phyloP scores from a whole-genome alignment of 305 asterid species.

The Plantago coronopus region DNA sequence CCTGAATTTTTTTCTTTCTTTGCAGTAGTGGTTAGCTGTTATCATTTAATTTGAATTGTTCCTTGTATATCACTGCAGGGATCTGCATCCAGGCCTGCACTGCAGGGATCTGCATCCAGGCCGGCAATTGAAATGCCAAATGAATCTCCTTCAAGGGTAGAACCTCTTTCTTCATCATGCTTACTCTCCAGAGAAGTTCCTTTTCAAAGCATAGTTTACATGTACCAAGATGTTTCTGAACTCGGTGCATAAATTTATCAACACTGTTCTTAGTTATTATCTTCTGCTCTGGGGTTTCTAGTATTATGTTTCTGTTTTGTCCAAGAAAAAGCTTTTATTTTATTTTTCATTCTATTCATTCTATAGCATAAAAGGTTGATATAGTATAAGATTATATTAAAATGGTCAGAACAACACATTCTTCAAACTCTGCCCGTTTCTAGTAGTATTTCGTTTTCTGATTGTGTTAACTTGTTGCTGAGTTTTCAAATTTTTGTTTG shows the following conservation, averaged over 20 bases:
- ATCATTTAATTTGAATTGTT: conserved; percentile 16
- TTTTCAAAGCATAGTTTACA: background rate
- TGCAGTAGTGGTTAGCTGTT: conserved; percentile 6
- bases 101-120: conserved; percentile 52
- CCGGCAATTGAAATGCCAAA: conserved; percentile 59
- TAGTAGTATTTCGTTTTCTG: too few species aligned
- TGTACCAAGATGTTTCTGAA: background rate
- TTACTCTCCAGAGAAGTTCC: conserved; percentile 15
- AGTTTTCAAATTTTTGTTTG: background rate
- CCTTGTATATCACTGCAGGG: conserved; percentile 41
- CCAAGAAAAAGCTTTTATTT: too few species aligned
- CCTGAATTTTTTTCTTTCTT: conserved; percentile 11
- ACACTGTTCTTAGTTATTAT: background rate
- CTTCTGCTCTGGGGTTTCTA: background rate
- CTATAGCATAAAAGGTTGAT: too few species aligned
- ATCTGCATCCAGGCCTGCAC: conserved; percentile 35
- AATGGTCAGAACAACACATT: too few species aligned
- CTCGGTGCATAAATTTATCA: background rate
- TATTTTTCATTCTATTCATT: too few species aligned
- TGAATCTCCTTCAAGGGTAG: conserved; percentile 69
- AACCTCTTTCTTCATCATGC: conserved; percentile 11
- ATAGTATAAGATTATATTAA: too few species aligned
- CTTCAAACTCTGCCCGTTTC: too few species aligned
- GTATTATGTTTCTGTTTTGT: too few species aligned
- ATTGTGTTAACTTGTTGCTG: too few species aligned